Evolutionary conservation across 805 yeast genomes (phyloP), one percentile per base, ranked within the genome.

Genomic region (Ogataea wickerhamii): DNA sequence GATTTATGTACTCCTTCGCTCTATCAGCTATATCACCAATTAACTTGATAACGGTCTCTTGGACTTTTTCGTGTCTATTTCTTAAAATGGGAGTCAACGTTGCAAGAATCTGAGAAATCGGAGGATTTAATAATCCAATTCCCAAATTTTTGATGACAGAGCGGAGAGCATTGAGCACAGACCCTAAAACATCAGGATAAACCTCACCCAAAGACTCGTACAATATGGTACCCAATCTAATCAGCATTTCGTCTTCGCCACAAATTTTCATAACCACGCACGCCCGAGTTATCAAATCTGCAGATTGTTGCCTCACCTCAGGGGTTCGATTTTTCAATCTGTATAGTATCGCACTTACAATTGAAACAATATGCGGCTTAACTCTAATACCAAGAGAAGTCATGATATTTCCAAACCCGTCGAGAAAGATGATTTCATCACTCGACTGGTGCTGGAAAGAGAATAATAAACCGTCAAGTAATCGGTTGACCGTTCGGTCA

Each of bases 171-270:
- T 74, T 74, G 12, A 93, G 64, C 2, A 91, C 73, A 0, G 96
- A 84, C 0, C 95, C 97, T 32, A 93, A 66, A 2, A 88, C 97
- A 36, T 88, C 96, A 0, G 98, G 98, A 48, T 80, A 87, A 5
- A 83, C 91, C 56, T 93, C 99, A 14, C 98, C 98, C 7, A 93
- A 68, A 11, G 93, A 83, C 58, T 93, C 99, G 58, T 83, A 87
- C 23, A 93, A 65, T 12, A 89, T 80, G 17, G 84, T 73, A 4
- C 88, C 80, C 37, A 91, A 64, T 50, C 83, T 83, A 39, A 71
- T 71, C 44, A 91, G 55, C 37, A 85, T 61, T 10, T 72, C 79
- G 24, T 71, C 73, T 52, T 85, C 83, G 6, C 71, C 74, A 56
- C 95, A 84, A 10, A 66, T 55, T 47, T 75, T 74, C 32, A 91